A percentile compares a stretch with the other conserved stretches of the same genome.
Evolutionary conservation across 2,329 filamentous ascomycete genomes (phyloP).

Genomic region (Neurospora sp.): DNA sequence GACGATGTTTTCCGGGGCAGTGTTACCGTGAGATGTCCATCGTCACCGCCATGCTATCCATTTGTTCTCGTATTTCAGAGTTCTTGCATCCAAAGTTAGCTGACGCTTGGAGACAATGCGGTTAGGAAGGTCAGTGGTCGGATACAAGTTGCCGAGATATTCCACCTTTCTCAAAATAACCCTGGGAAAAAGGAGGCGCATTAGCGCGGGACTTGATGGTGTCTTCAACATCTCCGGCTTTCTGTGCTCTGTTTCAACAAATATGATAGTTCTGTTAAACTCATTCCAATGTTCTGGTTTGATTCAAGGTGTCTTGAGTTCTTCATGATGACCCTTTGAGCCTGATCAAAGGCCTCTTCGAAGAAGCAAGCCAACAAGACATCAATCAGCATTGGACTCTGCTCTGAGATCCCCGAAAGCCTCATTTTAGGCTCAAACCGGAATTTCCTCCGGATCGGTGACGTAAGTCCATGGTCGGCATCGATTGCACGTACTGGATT

Average conservation of each 20-base stretch:
- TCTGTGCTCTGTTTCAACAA: background rate
- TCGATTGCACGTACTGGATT: background rate
- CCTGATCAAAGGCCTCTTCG: background rate
- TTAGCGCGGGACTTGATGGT: background rate
- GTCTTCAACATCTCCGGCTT: background rate
- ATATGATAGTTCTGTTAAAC: background rate
- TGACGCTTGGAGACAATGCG: background rate
- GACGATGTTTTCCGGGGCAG: too few relatives aligned
- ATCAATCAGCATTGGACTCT: background rate
- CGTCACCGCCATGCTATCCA: background rate
- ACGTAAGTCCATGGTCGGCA: background rate
- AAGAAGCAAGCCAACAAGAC: background rate
- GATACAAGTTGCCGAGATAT: background rate
- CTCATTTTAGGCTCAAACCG: background rate
- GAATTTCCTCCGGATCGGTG: background rate
- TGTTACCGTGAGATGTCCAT: background rate
- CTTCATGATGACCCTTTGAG: background rate
- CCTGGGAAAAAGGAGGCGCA: background rate
- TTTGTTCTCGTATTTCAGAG: background rate
- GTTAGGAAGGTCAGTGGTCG: background rate
- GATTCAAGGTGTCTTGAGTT: background rate
- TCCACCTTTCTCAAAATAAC: background rate
- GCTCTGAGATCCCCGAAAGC: background rate
- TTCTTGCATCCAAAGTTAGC: background rate
- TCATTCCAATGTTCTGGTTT: background rate